These are phyloP conservation scores for Carallia brachiata DNA, from an alignment of 345 rosid species.

Conservation along the genomic window DNA sequence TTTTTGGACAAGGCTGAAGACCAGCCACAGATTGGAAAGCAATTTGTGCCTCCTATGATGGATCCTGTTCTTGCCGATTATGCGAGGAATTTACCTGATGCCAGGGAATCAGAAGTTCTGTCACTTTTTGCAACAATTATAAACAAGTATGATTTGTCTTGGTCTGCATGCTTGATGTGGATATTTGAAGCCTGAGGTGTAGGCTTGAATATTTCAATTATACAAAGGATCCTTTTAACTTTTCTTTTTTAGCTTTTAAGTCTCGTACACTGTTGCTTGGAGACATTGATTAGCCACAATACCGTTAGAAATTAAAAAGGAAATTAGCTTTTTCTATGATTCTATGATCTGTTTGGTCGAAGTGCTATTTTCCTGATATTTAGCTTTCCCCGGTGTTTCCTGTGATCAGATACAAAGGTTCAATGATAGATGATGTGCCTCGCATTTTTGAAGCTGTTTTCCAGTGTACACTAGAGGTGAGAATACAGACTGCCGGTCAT, in stretches of 20 bases:
- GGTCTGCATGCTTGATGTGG: background rate
- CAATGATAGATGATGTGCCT: constrained; percentile 96
- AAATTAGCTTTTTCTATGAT: background rate
- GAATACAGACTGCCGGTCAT: constrained; percentile 9
- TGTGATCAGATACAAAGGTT: constrained; percentile 69
- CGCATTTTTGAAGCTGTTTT: constrained; percentile 97
- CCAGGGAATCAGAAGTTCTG: constrained; percentile 96
- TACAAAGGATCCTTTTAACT: too few species aligned
- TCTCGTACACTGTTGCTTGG: too few species aligned
- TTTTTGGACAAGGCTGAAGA: constrained; percentile 99
- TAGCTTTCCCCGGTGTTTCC: background rate
- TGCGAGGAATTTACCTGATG: constrained; percentile 96
- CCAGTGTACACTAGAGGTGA: constrained; percentile 97
- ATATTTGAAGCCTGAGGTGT: too few species aligned
- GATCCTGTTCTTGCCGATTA: constrained; percentile 96
- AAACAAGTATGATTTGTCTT: constrained; percentile 60
- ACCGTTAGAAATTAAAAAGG: background rate
- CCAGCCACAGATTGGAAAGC: constrained; percentile 93
- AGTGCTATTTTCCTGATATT: background rate
- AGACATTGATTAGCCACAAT: too few species aligned
- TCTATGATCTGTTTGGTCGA: background rate
- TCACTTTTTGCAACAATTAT: constrained; percentile 98
- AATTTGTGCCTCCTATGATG: constrained; percentile 99
- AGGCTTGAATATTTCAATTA: too few species aligned
- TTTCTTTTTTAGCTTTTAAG: too few species aligned